Conservation (phyloP, 768 basidiomycete genomes). For the Tricholoma terreum region DNA sequence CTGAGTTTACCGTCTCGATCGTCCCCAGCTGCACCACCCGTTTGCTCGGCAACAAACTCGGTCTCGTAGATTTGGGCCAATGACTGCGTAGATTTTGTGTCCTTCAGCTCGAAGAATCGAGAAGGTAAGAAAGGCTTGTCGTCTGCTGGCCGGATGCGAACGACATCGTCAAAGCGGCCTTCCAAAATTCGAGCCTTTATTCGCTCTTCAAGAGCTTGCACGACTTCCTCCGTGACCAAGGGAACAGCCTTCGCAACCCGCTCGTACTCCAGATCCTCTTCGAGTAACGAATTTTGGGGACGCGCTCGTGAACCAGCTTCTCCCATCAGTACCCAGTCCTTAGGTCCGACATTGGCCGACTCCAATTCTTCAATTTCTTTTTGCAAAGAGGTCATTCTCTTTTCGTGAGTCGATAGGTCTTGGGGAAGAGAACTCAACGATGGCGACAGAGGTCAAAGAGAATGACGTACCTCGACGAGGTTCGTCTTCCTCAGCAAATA, state of each 20-base stretch:
- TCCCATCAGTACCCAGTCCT: conserved; percentile 92
- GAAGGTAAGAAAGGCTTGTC: conserved; percentile 92
- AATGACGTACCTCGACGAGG: conserved; percentile 24
- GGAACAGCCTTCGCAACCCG: conserved; percentile 84
- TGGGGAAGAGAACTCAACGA: conserved; percentile 1
- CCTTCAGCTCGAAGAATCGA: conserved; percentile 82
- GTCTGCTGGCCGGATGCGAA: conserved; percentile 73
- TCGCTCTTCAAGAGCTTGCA: conserved; percentile 78
- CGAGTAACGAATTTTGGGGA: conserved; percentile 88
- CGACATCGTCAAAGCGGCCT: conserved; percentile 86
- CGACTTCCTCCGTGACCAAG: conserved; percentile 84
- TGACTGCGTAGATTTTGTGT: conserved; percentile 82
- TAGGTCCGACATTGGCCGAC: conserved; percentile 79
- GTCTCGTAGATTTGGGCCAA: conserved; percentile 96
- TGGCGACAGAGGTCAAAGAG: conserved; percentile 8
- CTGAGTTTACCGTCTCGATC: conserved; percentile 86
- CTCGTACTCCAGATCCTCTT: conserved; percentile 95
- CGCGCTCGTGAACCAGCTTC: conserved; percentile 81
- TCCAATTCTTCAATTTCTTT: conserved; percentile 83
- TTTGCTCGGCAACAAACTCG: conserved; percentile 73
- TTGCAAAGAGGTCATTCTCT: conserved; percentile 66
- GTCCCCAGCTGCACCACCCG: conserved; percentile 52
- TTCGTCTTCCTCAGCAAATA: conserved; percentile 71
- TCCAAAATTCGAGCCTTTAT: conserved; percentile 90
- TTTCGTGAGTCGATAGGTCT: conserved; percentile 79